Evolutionary conservation across 1,284 basidiomycete genomes (phyloP), one percentile per base, ranked within the genome.

Genomic region (Cerrena zonata): DNA sequence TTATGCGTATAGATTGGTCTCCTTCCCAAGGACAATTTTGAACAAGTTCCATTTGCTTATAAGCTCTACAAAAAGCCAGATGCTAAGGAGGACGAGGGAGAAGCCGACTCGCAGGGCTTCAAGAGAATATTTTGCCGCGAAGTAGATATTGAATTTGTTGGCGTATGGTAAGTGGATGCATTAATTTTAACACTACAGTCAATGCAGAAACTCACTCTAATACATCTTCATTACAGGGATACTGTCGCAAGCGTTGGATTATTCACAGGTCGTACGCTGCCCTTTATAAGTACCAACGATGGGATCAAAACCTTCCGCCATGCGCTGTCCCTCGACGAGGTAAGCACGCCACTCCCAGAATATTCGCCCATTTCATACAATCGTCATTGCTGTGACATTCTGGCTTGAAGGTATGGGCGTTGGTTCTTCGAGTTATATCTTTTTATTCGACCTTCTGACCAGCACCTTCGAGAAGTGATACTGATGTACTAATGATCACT

Each of bases 21-120:
- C 5, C 68, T 82, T 0, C 75, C 78, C 0, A 64, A 61, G 27
- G 68, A 72, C 57, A 81, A 80, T 52, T 64, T 69, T 22, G 74
- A 80, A 53, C 79, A 82, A 54, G 67, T 82, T 3, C 70, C 74
- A 0, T 79, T 82, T 55, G 80, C 80, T 3, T 83, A 79, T 66
- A 74, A 74, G 47, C 73, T 82, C 64, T 82, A 76, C 64, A 74
- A 70, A 45, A 63, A 68, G 18, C 68, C 72, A 10, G 74, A 75
- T 54, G 59, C 65, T 2, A 54, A 56, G n/a, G n/a, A n/a, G n/a
- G n/a, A n/a, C n/a, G n/a, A n/a, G n/a, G n/a, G 2, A 76, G 74
- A 24, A 64, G 70, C 51, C 61, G 63, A 41, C 65, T 75, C 43
- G 72, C 66, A 66, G 18, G 71, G 68, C 1, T 80, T 79, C 68